Evolutionary conservation across 2,329 filamentous ascomycete genomes (phyloP).

Genomic region (Microcera coccophila): DNA sequence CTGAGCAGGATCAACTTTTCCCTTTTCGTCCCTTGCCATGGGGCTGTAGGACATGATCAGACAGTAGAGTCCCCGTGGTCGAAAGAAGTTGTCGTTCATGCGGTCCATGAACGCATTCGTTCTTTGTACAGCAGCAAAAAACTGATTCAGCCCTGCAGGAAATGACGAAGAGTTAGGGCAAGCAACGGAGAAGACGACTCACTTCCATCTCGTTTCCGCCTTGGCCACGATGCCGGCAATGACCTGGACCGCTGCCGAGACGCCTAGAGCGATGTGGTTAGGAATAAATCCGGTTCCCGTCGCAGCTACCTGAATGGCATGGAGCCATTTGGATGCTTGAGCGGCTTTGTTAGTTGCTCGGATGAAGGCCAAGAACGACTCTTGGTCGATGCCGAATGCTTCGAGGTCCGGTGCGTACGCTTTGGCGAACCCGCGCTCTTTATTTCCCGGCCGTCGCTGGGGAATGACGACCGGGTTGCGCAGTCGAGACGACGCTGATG

Average conservation of each 20-base stretch:
- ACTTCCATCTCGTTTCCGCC: not conserved
- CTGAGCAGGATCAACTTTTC: not conserved
- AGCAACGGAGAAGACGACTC: not conserved
- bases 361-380: slow-evolving; percentile 16
- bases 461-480: slow-evolving; percentile 11
- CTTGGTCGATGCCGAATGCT: slow-evolving; percentile 9
- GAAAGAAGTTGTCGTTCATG: slow-evolving; percentile 12
- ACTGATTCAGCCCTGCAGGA: not conserved
- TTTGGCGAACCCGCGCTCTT: slow-evolving; percentile 11
- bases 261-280: slow-evolving; percentile 10
- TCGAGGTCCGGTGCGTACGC: slow-evolving; percentile 13
- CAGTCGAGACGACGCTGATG: not conserved
- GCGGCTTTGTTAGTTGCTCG: slow-evolving; percentile 9
- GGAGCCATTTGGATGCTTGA: slow-evolving; percentile 14
- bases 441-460: slow-evolving; percentile 13
- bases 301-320: slow-evolving; percentile 11
- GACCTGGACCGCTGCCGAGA: slow-evolving; percentile 12
- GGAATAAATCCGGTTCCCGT: slow-evolving; percentile 6
- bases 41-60: slow-evolving; percentile 15
- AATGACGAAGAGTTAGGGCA: not conserved
- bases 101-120: slow-evolving; percentile 15
- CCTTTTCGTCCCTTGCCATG: not conserved
- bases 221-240: not conserved
- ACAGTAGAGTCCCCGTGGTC: slow-evolving; percentile 14
- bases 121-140: slow-evolving; percentile 1